phyloP scores from a whole-genome alignment of 371 early-diverging fungal genomes.

The Mortierella sp. region DNA sequence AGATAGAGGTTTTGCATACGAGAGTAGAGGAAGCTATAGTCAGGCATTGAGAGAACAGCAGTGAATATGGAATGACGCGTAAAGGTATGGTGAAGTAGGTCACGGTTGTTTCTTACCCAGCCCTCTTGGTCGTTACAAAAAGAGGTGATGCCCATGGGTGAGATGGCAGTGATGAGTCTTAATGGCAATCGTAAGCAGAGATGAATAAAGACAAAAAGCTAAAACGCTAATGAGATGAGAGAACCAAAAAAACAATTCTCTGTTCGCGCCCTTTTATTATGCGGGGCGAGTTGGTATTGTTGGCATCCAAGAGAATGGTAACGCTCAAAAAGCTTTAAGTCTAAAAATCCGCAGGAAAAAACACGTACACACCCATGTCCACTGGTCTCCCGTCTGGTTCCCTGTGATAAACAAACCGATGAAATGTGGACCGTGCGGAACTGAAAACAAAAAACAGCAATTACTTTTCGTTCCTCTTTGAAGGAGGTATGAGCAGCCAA shows the following conservation, averaged over 20 bases:
- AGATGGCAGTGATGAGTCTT: background rate
- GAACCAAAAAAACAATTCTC: background rate
- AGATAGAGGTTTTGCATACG: background rate
- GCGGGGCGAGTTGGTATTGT: background rate
- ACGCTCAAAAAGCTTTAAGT: background rate
- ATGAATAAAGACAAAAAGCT: background rate
- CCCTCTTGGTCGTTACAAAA: slow-evolving; percentile 39
- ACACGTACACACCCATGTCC: background rate
- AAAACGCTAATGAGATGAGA: background rate
- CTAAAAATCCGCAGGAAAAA: background rate
- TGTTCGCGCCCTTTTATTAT: background rate
- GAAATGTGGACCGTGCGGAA: slow-evolving; percentile 4
- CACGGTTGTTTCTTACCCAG: slow-evolving; percentile 28
- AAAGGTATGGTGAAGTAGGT: background rate
- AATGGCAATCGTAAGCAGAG: background rate
- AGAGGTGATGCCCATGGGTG: slow-evolving; percentile 25
- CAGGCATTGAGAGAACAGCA: background rate
- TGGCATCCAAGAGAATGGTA: background rate
- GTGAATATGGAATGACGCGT: background rate
- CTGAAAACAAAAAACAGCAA: background rate
- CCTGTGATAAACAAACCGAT: background rate
- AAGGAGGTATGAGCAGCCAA: background rate
- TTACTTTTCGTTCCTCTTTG: background rate
- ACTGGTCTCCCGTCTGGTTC: background rate
- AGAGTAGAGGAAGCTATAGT: background rate